These are phyloP conservation scores for Xanthoconium separans DNA, from an alignment of 1,284 basidiomycete species.

Conservation along the genomic window DNA sequence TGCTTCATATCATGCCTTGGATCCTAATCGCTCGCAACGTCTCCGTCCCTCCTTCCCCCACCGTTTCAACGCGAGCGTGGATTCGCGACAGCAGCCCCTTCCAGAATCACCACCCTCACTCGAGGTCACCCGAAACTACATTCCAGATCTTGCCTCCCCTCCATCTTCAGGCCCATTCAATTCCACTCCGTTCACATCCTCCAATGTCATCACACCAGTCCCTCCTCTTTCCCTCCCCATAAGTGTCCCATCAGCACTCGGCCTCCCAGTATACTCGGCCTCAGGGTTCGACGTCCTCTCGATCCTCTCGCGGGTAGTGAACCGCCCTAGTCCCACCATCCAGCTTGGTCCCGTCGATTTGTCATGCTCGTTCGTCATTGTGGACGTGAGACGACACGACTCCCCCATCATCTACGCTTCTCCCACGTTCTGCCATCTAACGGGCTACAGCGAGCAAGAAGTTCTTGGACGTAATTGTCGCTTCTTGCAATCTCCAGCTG, in stretches of 20 bases:
- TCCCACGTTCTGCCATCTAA: conserved; percentile 76
- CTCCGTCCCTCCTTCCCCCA: background rate
- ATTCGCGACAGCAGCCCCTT: conserved; percentile 7
- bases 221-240: background rate
- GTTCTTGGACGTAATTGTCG: conserved; percentile 90
- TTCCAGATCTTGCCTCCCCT: background rate
- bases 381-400: conserved; percentile 80
- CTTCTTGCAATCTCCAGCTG: conserved; percentile 80
- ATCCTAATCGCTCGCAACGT: background rate
- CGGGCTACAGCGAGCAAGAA: conserved; percentile 79
- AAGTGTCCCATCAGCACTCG: conserved; percentile 28
- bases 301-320: conserved; percentile 76
- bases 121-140: background rate
- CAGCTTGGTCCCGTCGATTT: conserved; percentile 89
- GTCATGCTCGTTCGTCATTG: conserved; percentile 86
- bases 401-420: conserved; percentile 87
- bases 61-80: background rate
- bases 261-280: conserved; percentile 73
- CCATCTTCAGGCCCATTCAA: conserved; percentile 1
- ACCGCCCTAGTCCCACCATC: conserved; percentile 74
- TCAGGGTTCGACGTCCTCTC: conserved; percentile 90
- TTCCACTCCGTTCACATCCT: conserved; percentile 7
- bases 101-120: conserved; percentile 6
- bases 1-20: background rate
- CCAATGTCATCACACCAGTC: conserved; percentile 6